Base-by-base conservation (phyloP, 306 rosid genomes). In the Argentina anserina region DNA sequence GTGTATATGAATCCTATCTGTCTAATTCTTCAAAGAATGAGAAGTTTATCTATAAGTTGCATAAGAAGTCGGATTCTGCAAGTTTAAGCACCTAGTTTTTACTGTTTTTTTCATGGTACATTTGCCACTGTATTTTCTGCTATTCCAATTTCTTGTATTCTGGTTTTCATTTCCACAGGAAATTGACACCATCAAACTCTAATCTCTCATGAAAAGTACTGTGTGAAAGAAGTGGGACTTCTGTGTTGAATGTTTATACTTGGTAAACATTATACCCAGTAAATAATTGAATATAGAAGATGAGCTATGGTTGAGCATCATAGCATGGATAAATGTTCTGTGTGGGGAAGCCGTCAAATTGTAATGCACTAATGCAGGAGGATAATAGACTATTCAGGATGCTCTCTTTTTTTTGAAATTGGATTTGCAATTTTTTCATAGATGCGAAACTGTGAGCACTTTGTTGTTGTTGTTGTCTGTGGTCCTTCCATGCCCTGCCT, bases 381-480 rank as follows among this genome's bases (percentile, higher is more conserved):
- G 56, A 17, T 15, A 68, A 18, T 67, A 18, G 28, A 29, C 29
- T 31, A 29, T 28, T n/a, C 47, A 36, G 39, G 61, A 33, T 58
- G 13, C 42, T 21, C n/a, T n/a, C n/a, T n/a, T n/a, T n/a, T n/a
- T n/a, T 49, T 65, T 26, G 55, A 65, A 37, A 65, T 25, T 65
- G 52, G 53, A 15, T 25, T 50, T 70, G 73, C 47, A 43, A 43
- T 14, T 43, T 15, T 15, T 13, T 1, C 47, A 13, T 14, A 40
- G 18, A 65, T 75, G 58, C 21, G 67, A 37, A 41, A 39, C 33
- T 40, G 28, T 40, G 67, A 40, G 66, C 28, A 41, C 55, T 65
- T 69, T 55, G 47, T 7, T 69, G 75, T 67, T 76, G 75, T 67
- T 76, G 76, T 46, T 69, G 65, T 50, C 41, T 58, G 84, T 85